A percentile compares a stretch with the other conserved stretches of the same genome.
Conservation (phyloP, 2,329 filamentous ascomycete genomes). For the Septoria linicola region DNA sequence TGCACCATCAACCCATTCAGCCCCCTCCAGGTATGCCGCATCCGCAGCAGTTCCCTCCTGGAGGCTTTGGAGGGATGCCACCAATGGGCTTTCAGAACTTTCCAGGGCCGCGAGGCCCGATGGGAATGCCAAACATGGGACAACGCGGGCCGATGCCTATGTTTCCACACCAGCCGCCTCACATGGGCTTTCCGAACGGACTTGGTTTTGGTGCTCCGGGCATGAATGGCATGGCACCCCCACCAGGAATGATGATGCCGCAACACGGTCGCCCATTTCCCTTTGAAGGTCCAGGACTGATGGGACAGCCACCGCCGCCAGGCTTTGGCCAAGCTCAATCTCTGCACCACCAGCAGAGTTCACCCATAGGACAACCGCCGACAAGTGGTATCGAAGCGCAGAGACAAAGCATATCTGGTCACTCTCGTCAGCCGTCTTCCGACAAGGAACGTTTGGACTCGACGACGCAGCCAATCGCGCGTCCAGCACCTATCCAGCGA, state of each 20-base stretch:
- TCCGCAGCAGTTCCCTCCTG: constrained; percentile 34
- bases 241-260: constrained; percentile 56
- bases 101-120: constrained; percentile 54
- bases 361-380: constrained; percentile 37
- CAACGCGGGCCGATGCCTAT: constrained; percentile 56
- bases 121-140: constrained; percentile 50
- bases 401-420: constrained; percentile 45
- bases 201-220: constrained; percentile 55
- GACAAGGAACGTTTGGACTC: constrained; percentile 61
- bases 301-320: constrained; percentile 43
- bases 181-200: constrained; percentile 46
- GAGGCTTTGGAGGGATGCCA: constrained; percentile 47
- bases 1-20: constrained; percentile 59
- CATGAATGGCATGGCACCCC: constrained; percentile 50
- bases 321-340: constrained; percentile 52
- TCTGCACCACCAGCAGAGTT: constrained; percentile 33
- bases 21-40: constrained; percentile 58
- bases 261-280: constrained; percentile 54
- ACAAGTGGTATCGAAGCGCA: constrained; percentile 37
- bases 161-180: constrained; percentile 53
- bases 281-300: constrained; percentile 47
- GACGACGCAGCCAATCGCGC: constrained; percentile 68
- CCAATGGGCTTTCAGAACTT: constrained; percentile 59
- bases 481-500: constrained; percentile 83
- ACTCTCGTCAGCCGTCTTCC: constrained; percentile 73